Base-by-base conservation (phyloP, 2,329 filamentous ascomycete species). In the Epichloe sp. region DNA sequence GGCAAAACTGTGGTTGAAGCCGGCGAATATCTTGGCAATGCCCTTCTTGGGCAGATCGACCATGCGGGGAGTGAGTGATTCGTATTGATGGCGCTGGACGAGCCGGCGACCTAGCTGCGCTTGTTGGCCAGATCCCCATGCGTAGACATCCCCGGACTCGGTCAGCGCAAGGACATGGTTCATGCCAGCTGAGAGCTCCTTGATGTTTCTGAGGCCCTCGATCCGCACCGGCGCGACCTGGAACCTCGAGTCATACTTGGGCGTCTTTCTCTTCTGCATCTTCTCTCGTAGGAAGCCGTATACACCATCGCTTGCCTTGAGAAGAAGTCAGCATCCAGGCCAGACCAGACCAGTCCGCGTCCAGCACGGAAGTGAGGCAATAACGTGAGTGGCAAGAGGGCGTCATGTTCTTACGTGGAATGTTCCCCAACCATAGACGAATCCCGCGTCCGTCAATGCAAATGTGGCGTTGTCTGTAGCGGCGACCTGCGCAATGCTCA, bases 341-440 rank as follows among this genome's bases (percentile, higher is more conserved):
- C 26, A 23, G 23, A 26, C 23, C 6, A 23, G 23, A 21, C 19
- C 19, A 3, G 19, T 23, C 8, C 11, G 7, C 23, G 26, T 8
- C 23, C 5, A 6, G 6, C 14, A 5, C 8, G 15, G 35, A 44
- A 3, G 34, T 44, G 6, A 34, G 3, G 8, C 15, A 26, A 6
- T 2, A 34, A 5, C 3, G 12, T 8, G 10, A 44, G 26, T 15
- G 11, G 15, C 36, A 14, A 15, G 11, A 37, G 36, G 7, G 14
- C 15, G 31, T 10, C 23, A 19, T 40, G 10, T 35, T 67, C 74
- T 63, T 71, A 79, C 77, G 57, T 81, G 71, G 69, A 89, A 89
- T 5, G 83, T 85, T 23, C 86, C 85, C 83, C 86, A 88, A 53
- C 84, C 85, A 61, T 85, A 89, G 26, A 89, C 79, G 41, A 75